Evolutionary conservation across 2,329 filamentous ascomycete species (phyloP), one percentile per base, ranked within the genome.

Genomic region (Cladosporium oxysporum): DNA sequence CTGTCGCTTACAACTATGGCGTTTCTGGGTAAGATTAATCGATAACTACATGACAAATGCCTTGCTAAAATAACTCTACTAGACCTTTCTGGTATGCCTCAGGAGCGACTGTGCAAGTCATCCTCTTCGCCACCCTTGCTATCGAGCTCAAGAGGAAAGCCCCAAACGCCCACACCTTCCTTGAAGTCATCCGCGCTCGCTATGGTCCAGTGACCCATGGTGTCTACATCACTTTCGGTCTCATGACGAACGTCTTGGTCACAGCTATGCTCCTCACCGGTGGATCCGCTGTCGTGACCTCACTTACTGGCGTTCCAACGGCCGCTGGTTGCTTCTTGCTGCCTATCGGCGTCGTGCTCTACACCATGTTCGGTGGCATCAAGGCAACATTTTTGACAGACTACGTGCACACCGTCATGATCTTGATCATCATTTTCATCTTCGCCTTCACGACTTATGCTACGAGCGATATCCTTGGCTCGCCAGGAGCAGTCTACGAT

Each of bases 371-470:
- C 66, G 84, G 85, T 64, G 92, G 92, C 7, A 91, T 96, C 77
- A 96, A 96, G 78, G 91, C 91, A 0, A 95, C 92, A 0, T 92
- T 96, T 72, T 81, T 95, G 69, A 96, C 92, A 0, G 91, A 94
- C 71, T 95, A 91, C 78, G 86, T 93, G 60, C 93, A 97, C 75
- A 95, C 92, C 0, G 88, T 95, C n/a, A 88, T 91, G 65, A 85
- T 95, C 69, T 80, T 97, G 26, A 85, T 96, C 71, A 92, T 97
- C 68, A 92, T 97, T 71, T 88, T 96, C 74, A 83, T 93, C 59
- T 97, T 97, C 71, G 86, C 92, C 0, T 89, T 96, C 70, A 92
- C 90, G 1, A 86, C 92, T 0, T 97, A 96, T 73, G 89, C 91
- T 0, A 91, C 90, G 0, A 90, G 87, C 23, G 85, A 86, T 1